Conservation (phyloP, 1,284 basidiomycete species). For the Cryptococcus sp. region DNA sequence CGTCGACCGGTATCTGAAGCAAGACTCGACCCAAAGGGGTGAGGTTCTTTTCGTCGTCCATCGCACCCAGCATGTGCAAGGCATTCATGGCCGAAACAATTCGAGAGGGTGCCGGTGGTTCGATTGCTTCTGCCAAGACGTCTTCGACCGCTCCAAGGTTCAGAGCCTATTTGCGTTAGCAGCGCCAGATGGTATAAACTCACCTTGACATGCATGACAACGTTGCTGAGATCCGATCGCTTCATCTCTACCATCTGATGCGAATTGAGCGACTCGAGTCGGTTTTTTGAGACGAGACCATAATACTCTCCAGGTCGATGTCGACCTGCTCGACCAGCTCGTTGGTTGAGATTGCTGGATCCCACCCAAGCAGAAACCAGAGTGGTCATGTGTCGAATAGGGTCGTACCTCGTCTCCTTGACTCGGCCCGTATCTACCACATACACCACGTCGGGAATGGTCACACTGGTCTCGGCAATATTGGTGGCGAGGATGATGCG, state of each 20-base stretch:
- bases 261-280: constrained; percentile 62
- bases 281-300: constrained; percentile 67
- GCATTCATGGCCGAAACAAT: constrained; percentile 75
- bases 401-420: constrained; percentile 90
- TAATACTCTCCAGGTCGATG: constrained; percentile 89
- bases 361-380: constrained; percentile 88
- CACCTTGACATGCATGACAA: constrained; percentile 89
- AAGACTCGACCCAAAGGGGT: constrained; percentile 85
- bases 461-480: constrained; percentile 93
- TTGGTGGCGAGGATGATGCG: constrained; percentile 90
- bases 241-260: constrained; percentile 97
- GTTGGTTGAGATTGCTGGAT: constrained; percentile 85
- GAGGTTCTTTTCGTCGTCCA: constrained; percentile 68
- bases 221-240: constrained; percentile 80
- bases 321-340: constrained; percentile 88
- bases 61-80: constrained; percentile 79
- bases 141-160: constrained; percentile 86
- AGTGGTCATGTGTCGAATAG: constrained; percentile 77
- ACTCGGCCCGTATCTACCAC: constrained; percentile 85
- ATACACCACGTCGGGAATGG: constrained; percentile 93
- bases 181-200: constrained; percentile 7
- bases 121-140: constrained; percentile 78
- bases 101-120: constrained; percentile 76
- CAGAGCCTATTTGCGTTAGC: constrained; percentile 53
- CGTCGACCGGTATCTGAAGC: constrained; percentile 83